phyloP scores from a whole-genome alignment of 2,329 filamentous ascomycete genomes.

The Fusarium irregulare region DNA sequence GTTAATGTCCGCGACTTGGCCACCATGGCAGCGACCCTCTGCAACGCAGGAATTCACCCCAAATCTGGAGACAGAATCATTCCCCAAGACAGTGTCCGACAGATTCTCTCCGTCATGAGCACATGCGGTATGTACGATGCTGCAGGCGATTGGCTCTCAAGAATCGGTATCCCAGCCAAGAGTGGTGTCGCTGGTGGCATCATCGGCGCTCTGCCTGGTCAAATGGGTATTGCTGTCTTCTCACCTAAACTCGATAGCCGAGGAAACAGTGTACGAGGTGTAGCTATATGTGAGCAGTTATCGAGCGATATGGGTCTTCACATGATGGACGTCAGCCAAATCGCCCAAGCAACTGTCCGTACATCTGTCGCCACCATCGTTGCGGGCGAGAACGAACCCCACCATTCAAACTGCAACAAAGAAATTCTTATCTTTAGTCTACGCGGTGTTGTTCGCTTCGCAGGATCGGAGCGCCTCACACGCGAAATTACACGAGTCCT shows the following conservation, averaged over 20 bases:
- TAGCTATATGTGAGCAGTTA: constrained; percentile 48
- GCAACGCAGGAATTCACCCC: constrained; percentile 53
- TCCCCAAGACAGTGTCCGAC: constrained; percentile 51
- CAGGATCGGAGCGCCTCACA: constrained; percentile 50
- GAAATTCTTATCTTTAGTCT: constrained; percentile 50
- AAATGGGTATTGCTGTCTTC: constrained; percentile 49
- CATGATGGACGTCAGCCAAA: constrained; percentile 52
- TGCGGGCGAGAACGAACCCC: constrained; percentile 41
- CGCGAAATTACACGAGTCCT: constrained; percentile 49
- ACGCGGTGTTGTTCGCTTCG: constrained; percentile 50
- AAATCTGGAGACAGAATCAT: constrained; percentile 50
- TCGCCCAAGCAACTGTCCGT: constrained; percentile 46
- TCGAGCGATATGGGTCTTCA: constrained; percentile 51
- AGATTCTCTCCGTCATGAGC: constrained; percentile 56
- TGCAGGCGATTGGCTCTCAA: constrained; percentile 55
- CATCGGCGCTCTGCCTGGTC: constrained; percentile 49
- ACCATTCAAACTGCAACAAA: constrained; percentile 43
- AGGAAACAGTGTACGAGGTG: constrained; percentile 50
- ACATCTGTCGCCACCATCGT: constrained; percentile 48
- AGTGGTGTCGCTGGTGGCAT: constrained; percentile 51
- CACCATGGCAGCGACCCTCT: constrained; percentile 54
- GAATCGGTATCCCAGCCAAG: constrained; percentile 54
- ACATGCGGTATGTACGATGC: constrained; percentile 57
- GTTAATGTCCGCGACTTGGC: constrained; percentile 56
- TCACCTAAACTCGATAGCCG: constrained; percentile 49